Evolutionary conservation across 2,329 filamentous ascomycete genomes (phyloP).

Genomic region (Teratosphaeria nubilosa): DNA sequence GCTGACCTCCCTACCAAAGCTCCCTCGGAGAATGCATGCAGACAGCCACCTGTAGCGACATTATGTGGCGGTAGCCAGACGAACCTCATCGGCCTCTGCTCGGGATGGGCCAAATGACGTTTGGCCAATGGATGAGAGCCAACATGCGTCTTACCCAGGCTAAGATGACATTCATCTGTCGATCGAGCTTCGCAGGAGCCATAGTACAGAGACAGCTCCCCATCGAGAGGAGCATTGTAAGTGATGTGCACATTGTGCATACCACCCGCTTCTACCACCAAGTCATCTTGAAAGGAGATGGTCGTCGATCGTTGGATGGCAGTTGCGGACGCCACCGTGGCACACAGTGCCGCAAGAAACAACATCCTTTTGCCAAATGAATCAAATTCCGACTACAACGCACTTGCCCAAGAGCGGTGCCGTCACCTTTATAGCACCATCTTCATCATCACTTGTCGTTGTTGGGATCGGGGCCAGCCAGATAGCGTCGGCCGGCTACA

Average conservation of each 20-base stretch:
- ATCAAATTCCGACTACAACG: not conserved
- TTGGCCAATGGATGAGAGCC: conserved; percentile 21
- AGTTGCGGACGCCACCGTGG: not conserved
- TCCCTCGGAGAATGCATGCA: conserved; percentile 35
- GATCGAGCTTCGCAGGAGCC: conserved; percentile 33
- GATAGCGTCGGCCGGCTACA: no score
- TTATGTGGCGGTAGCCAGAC: conserved; percentile 36
- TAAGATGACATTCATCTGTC: conserved; percentile 32
- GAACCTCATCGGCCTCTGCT: conserved; percentile 35
- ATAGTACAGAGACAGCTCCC: conserved; percentile 36
- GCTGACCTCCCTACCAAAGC: conserved; percentile 32
- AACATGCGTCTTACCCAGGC: conserved; percentile 33
- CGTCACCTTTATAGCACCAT: not conserved
- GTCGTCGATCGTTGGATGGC: not conserved
- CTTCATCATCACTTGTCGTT: not conserved
- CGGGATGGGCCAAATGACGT: conserved; percentile 15
- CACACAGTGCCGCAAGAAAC: not conserved
- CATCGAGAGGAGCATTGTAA: conserved; percentile 34
- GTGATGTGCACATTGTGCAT: conserved; percentile 42
- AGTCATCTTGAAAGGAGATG: conserved; percentile 15
- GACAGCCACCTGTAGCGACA: conserved; percentile 27
- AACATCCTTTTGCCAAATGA: not conserved
- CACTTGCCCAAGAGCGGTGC: not conserved
- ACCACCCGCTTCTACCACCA: conserved; percentile 21
- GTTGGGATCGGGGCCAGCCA: not conserved